Evolutionary conservation across 2,329 filamentous ascomycete genomes (phyloP).

Genomic region (Raffaelea albimanens): DNA sequence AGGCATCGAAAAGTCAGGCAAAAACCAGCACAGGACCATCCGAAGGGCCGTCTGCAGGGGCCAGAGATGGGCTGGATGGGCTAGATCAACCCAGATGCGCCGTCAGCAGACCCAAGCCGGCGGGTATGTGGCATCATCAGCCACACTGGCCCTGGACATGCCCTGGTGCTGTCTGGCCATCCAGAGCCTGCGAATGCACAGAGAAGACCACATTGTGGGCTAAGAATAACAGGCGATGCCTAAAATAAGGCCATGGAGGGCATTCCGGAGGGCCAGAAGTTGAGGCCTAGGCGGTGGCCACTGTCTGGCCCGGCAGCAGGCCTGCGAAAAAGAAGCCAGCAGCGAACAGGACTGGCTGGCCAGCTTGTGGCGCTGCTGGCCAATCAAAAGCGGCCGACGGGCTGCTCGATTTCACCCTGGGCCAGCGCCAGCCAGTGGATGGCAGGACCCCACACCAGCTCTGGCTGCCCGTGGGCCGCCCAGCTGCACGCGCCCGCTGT

Average conservation of each 20-base stretch:
- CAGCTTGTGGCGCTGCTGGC: neutral
- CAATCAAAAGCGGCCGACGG: neutral
- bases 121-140: neutral
- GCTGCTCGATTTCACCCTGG: neutral
- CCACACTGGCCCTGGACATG: too few relatives aligned
- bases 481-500: constrained; percentile 8
- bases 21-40: too few relatives aligned
- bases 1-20: too few relatives aligned
- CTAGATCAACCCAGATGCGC: too few relatives aligned
- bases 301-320: too few relatives aligned
- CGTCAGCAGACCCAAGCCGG: neutral
- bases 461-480: neutral
- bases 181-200: neutral
- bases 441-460: too few relatives aligned
- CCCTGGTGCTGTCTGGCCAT: too few relatives aligned
- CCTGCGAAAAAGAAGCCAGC: too few relatives aligned
- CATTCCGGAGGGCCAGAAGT: too few relatives aligned
- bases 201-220: neutral
- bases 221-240: neutral
- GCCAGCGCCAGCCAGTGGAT: neutral
- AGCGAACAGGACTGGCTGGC: neutral
- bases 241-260: neutral
- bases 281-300: too few relatives aligned
- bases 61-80: too few relatives aligned
- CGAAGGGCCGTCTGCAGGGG: too few relatives aligned